Conservation (phyloP, 352 stramenopile genomes). For the Sclerospora graminicola region DNA sequence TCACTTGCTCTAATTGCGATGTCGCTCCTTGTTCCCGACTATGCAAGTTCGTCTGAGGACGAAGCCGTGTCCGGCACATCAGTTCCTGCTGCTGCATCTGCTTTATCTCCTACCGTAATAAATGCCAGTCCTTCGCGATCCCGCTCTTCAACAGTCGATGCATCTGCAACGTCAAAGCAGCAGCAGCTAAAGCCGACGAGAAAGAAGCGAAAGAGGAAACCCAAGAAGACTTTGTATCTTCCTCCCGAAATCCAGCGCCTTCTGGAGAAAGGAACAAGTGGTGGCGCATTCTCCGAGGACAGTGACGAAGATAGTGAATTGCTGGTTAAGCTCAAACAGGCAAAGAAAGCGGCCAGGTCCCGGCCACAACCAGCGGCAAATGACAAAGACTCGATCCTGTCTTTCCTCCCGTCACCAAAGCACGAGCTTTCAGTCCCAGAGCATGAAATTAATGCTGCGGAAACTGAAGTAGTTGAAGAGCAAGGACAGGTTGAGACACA, state of each 20-base stretch:
- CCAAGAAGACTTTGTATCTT: conserved; percentile 41
- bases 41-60: conserved; percentile 48
- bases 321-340: conserved; percentile 40
- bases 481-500: conserved; percentile 1
- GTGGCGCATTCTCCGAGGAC: conserved; percentile 16
- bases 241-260: conserved; percentile 48
- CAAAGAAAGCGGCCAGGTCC: conserved; percentile 29
- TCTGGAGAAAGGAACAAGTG: conserved; percentile 24
- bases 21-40: conserved; percentile 46
- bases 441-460: background rate
- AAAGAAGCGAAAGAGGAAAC: conserved; percentile 26
- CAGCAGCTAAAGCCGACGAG: conserved; percentile 9
- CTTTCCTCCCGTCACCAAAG: conserved; percentile 59
- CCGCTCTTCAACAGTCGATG: background rate
- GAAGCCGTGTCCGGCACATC: conserved; percentile 5
- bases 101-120: background rate
- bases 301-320: conserved; percentile 33
- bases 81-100: background rate
- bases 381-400: conserved; percentile 18
- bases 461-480: conserved; percentile 1
- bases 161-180: conserved; percentile 1
- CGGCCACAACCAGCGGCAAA: conserved; percentile 7
- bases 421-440: conserved; percentile 20
- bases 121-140: no score
- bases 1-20: no score